phyloP scores from a whole-genome alignment of 139 green algal genomes.

The Chlamydomonas sp. region DNA sequence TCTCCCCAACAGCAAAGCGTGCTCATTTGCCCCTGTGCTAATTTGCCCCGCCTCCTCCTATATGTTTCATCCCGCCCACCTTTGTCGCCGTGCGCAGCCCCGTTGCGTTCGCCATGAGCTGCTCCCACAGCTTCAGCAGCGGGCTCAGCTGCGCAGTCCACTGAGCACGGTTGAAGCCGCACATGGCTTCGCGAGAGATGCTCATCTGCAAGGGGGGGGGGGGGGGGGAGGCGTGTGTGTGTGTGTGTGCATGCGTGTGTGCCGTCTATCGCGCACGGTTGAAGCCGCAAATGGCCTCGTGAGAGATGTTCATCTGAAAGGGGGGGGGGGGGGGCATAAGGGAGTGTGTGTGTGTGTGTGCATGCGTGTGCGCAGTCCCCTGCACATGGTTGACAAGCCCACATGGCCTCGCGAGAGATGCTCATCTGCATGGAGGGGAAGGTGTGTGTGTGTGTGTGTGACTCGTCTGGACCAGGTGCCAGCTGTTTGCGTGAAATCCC shows the following conservation, averaged over 20 bases:
- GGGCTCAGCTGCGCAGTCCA: conserved; percentile 53
- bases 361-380: conserved; percentile 42
- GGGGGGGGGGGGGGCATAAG: too few species aligned
- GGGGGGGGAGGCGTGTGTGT: not conserved
- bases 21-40: too few species aligned
- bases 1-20: too few species aligned
- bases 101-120: conserved; percentile 19
- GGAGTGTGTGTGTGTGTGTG: too few species aligned
- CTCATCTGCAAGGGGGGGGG: conserved; percentile 21
- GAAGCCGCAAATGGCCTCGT: conserved; percentile 25
- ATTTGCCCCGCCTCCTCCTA: too few species aligned
- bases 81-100: not conserved
- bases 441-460: too few species aligned
- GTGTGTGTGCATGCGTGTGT: too few species aligned
- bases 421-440: conserved; percentile 34
- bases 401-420: conserved; percentile 9
- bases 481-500: too few species aligned
- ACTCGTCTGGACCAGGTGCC: too few species aligned
- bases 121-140: conserved; percentile 56
- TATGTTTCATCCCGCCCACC: too few species aligned
- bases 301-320: conserved; percentile 24
- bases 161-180: conserved; percentile 34
- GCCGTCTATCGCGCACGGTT: conserved; percentile 38
- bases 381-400: conserved; percentile 36
- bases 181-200: conserved; percentile 9